A percentile compares a stretch with the other conserved stretches of the same genome.
Evolutionary conservation across 306 rosid genomes (phyloP).

Genomic region (Malus sieversii): DNA sequence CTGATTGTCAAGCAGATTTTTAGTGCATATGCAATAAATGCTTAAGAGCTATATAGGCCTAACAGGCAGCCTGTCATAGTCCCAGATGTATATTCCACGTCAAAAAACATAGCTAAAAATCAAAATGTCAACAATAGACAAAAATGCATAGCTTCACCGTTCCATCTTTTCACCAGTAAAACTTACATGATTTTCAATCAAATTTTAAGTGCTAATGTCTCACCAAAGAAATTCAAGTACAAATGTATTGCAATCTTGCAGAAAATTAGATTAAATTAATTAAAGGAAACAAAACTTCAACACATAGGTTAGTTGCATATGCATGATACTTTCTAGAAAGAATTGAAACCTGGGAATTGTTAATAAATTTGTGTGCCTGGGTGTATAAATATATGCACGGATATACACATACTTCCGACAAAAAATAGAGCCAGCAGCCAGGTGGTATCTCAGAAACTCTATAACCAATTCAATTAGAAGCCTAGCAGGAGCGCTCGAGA

Average conservation of each 20-base stretch:
- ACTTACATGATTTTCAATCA: background rate
- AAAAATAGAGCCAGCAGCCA: too few species aligned
- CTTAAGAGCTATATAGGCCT: background rate
- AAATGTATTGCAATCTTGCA: too few species aligned
- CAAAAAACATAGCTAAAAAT: background rate
- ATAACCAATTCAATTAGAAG: background rate
- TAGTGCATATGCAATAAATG: background rate
- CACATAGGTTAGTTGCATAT: too few species aligned
- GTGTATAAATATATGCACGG: background rate
- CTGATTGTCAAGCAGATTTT: background rate
- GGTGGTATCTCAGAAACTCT: background rate
- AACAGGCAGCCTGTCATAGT: background rate
- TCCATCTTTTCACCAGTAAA: background rate
- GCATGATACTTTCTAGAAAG: too few species aligned
- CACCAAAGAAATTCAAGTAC: background rate
- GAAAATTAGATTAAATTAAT: background rate
- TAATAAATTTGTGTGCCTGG: background rate
- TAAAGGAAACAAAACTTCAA: background rate
- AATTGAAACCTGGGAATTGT: too few species aligned
- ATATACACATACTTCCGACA: too few species aligned
- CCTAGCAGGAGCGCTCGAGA: background rate
- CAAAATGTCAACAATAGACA: background rate
- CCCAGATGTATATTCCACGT: background rate
- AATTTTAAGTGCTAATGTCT: background rate
- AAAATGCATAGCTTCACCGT: background rate